Evolutionary conservation across 371 early-diverging fungal species (phyloP).

Genomic region (Vairimorpha necatrix): DNA sequence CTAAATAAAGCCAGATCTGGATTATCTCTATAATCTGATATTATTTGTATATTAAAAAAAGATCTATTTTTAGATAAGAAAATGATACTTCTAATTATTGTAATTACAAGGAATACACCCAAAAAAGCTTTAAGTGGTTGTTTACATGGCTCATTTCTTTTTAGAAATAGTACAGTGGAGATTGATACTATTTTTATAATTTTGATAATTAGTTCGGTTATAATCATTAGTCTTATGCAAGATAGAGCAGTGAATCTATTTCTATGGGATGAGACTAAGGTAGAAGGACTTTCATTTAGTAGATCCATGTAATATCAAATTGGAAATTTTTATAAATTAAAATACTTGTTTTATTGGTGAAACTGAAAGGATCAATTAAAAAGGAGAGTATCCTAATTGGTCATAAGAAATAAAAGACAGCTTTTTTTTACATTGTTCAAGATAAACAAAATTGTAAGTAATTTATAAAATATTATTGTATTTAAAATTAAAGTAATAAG

Average conservation of each 20-base stretch:
- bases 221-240: constrained; percentile 55
- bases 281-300: too few relatives aligned
- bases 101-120: constrained; percentile 59
- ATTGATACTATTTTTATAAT: constrained; percentile 50
- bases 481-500: too few relatives aligned
- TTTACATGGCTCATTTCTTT: constrained; percentile 53
- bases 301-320: too few relatives aligned
- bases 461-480: not conserved
- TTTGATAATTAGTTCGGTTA: constrained; percentile 55
- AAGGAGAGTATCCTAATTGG: too few relatives aligned
- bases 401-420: too few relatives aligned
- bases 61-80: constrained; percentile 61
- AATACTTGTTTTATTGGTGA: constrained; percentile 7
- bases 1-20: constrained; percentile 62
- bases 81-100: constrained; percentile 50
- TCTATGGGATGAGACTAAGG: not conserved
- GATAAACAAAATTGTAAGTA: too few relatives aligned
- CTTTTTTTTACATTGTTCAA: too few relatives aligned
- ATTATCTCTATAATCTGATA: constrained; percentile 64
- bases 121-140: constrained; percentile 63
- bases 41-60: constrained; percentile 59
- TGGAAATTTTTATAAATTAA: not conserved
- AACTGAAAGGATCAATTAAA: not conserved
- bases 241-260: constrained; percentile 48
- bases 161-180: constrained; percentile 49